Base-by-base conservation (phyloP, 139 green algal species). In the Chloropicon primus region DNA sequence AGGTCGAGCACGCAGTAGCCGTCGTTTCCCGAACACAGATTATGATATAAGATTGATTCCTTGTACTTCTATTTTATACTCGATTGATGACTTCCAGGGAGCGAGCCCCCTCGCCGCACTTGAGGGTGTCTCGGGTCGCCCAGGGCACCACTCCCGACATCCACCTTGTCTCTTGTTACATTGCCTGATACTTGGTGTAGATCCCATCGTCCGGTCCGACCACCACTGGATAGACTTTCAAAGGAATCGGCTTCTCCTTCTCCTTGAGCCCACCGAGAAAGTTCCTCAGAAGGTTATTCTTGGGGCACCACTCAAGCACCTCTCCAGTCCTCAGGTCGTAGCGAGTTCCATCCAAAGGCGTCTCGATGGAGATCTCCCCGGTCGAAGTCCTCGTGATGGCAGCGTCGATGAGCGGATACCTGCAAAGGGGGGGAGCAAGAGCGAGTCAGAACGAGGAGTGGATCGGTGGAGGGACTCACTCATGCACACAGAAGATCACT, bases 271-370 rank as follows among this genome's bases (percentile, higher is more conserved):
- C 27, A 21, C 73, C 73, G 25, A 76, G 17, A 2, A 76, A 27
- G 17, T 29, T 53, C 2, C 73, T 24, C 25, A 76, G 28, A 22
- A 76, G n/a, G 73, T 26, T 76, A 25, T 76, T 76, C 26, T 53
- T 80, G 25, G n/a, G 76, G 25, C 78, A 80, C 78, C 73, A 81
- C 29, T 80, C 77, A 25, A 84, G 21, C 2, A 93, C 89, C 79
- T 89, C 88, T 73, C 89, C 89, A 0, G 86, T 91, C 0, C 78
- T 78, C 0, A 94, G 82, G 71, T 91, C 87, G 73, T 94, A 94
- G 22, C 86, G 54, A 21, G 89, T 94, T 10, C 89, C 89, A 72
- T 94, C 89, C 71, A 94, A 81, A 22, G 85, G 80, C 23, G 83
- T 78, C 76, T 90, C 84, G n/a, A 92, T 85, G 72, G 85, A 82